Conservation (phyloP, 176 grass and related monocot genomes). For the Calamus simplicifolius region DNA sequence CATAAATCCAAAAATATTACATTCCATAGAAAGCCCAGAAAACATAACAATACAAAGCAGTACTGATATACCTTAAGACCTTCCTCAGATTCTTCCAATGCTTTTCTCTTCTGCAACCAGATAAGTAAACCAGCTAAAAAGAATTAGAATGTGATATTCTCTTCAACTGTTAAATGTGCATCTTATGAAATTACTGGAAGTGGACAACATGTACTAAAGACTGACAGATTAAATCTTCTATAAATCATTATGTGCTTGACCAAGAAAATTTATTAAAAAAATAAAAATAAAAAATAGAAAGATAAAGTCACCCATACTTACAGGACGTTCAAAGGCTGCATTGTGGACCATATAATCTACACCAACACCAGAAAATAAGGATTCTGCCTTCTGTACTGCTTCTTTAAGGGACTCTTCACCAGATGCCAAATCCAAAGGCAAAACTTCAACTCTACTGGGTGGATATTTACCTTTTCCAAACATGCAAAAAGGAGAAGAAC, state of each 20-base stretch:
- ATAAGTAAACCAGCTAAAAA: background rate
- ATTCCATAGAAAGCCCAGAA: background rate
- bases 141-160: background rate
- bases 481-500: slow-evolving; percentile 7
- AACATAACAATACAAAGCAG: too few relatives aligned
- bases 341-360: slow-evolving; percentile 93
- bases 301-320: slow-evolving; percentile 14
- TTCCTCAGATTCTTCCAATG: slow-evolving; percentile 83
- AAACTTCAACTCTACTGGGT: slow-evolving; percentile 57
- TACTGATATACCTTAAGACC: slow-evolving; percentile 47
- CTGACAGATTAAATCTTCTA: too few relatives aligned
- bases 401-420: slow-evolving; percentile 64
- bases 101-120: slow-evolving; percentile 61
- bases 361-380: slow-evolving; percentile 71
- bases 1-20: slow-evolving; percentile 2
- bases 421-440: slow-evolving; percentile 91
- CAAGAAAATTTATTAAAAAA: too few relatives aligned
- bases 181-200: slow-evolving; percentile 10
- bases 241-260: too few relatives aligned
- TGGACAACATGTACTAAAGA: slow-evolving; percentile 1
- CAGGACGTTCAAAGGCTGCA: slow-evolving; percentile 82
- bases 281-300: too few relatives aligned
- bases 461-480: slow-evolving; percentile 52
- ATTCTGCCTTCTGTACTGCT: slow-evolving; percentile 62
- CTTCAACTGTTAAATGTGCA: background rate